Percentiles rank a stretch among this genome's conserved stretches.
Conservation (phyloP, 352 stramenopile species). For the Phytophthora brassicae region DNA sequence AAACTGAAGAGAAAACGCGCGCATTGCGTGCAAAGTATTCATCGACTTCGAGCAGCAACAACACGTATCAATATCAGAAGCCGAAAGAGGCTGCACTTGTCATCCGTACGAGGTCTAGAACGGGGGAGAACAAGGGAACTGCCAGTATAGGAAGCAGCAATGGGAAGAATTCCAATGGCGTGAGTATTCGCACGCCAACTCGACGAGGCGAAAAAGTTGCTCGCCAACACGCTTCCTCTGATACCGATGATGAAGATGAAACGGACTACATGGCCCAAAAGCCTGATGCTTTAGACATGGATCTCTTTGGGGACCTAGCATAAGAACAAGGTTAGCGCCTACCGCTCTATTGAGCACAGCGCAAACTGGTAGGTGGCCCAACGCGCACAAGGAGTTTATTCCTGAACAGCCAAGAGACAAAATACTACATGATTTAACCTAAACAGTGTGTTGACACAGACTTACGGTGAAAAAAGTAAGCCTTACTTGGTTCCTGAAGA, state of each 20-base stretch:
- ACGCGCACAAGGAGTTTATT: neutral
- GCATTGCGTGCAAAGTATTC: conserved; percentile 48
- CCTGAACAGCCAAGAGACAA: neutral
- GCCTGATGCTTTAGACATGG: conserved; percentile 42
- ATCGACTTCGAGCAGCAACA: conserved; percentile 38
- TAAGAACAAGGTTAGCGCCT: conserved; percentile 13
- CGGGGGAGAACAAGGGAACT: conserved; percentile 49
- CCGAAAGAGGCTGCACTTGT: conserved; percentile 78
- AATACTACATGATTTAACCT: conserved; percentile 11
- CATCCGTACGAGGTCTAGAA: conserved; percentile 76
- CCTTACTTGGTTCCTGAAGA: conserved; percentile 2
- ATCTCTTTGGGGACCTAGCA: conserved; percentile 43
- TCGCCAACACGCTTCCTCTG: conserved; percentile 45
- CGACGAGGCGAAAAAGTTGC: conserved; percentile 24
- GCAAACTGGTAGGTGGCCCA: neutral
- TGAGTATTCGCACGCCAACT: conserved; percentile 58
- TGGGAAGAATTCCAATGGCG: conserved; percentile 47
- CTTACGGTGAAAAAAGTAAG: no score
- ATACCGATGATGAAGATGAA: conserved; percentile 80
- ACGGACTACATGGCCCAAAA: conserved; percentile 48
- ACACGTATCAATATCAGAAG: conserved; percentile 66
- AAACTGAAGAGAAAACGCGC: conserved; percentile 61
- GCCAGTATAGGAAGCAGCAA: conserved; percentile 57
- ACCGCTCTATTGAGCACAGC: neutral
- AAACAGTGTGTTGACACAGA: neutral